These are phyloP conservation scores for Lepidium aucheri DNA, from an alignment of 345 rosid species.

Conservation along the genomic window DNA sequence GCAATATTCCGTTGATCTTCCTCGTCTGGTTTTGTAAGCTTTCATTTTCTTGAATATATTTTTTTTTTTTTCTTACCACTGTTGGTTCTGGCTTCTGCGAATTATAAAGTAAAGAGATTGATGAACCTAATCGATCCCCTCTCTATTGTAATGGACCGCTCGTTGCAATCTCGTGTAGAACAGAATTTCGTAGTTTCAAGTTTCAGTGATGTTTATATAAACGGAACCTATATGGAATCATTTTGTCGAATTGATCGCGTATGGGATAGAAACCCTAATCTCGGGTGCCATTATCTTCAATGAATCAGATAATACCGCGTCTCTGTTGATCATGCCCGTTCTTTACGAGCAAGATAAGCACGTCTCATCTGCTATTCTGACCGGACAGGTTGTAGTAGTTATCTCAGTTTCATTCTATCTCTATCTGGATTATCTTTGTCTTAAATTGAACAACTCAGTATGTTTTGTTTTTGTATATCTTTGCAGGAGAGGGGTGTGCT, in stretches of 20 bases:
- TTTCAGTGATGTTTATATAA: not conserved
- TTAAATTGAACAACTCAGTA: not conserved
- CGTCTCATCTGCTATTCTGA: slow-evolving; percentile 37
- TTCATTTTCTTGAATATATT: not conserved
- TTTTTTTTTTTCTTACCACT: not conserved
- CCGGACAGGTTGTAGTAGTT: not conserved
- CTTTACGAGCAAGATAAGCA: slow-evolving; percentile 62
- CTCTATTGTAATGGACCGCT: not conserved
- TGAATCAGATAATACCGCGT: slow-evolving; percentile 8
- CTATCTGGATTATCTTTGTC: not conserved
- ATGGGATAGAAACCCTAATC: slow-evolving; percentile 8
- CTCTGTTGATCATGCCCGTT: slow-evolving; percentile 18
- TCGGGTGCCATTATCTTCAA: not conserved
- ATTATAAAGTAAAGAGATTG: not conserved
- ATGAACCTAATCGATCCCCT: slow-evolving; percentile 10
- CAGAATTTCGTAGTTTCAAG: not conserved
- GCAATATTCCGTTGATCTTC: not conserved
- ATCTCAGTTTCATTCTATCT: not conserved
- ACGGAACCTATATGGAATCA: not conserved
- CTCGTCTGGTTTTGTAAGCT: slow-evolving; percentile 8
- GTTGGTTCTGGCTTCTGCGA: not conserved
- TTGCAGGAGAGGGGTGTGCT: slow-evolving; percentile 64
- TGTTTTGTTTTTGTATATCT: not conserved
- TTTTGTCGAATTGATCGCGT: not conserved
- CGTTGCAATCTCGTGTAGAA: not conserved